Percentiles rank a stretch among this genome's conserved stretches.
phyloP scores from a whole-genome alignment of 1,284 basidiomycete genomes.

The Meira nashicola region DNA sequence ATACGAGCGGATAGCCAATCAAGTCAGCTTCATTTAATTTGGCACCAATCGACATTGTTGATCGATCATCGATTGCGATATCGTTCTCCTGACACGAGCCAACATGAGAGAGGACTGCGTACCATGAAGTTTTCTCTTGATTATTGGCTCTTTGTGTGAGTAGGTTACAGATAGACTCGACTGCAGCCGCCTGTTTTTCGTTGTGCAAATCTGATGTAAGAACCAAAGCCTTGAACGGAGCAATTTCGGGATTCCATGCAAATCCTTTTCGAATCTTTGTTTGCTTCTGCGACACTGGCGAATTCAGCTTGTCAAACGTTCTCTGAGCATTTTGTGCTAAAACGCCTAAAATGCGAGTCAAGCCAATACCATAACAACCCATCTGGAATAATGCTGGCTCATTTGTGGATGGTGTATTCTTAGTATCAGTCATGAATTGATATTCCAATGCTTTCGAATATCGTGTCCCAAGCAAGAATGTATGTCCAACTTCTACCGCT shows the following conservation, averaged over 20 bases:
- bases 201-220: not conserved
- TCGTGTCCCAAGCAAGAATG: conserved; percentile 51
- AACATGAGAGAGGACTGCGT: not conserved
- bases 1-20: conserved; percentile 40
- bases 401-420: not conserved
- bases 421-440: conserved; percentile 17
- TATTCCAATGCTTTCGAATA: conserved; percentile 48
- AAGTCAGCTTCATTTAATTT: conserved; percentile 52
- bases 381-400: conserved; percentile 37
- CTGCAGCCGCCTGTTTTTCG: not conserved
- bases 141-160: conserved; percentile 3
- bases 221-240: conserved; percentile 8
- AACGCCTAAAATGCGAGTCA: conserved; percentile 50
- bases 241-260: conserved; percentile 6
- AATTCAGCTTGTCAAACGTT: not conserved
- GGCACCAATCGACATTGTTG: conserved; percentile 31
- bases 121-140: conserved; percentile 8
- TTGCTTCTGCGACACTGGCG: not conserved
- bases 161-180: conserved; percentile 1
- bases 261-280: not conserved
- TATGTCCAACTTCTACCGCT: conserved; percentile 54
- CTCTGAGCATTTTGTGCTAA: conserved; percentile 34
- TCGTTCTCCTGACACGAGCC: conserved; percentile 10
- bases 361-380: conserved; percentile 55
- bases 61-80: conserved; percentile 50